These are phyloP conservation scores for Plicaturopsis crispa DNA, from an alignment of 768 basidiomycete genomes.

Conservation along the genomic window DNA sequence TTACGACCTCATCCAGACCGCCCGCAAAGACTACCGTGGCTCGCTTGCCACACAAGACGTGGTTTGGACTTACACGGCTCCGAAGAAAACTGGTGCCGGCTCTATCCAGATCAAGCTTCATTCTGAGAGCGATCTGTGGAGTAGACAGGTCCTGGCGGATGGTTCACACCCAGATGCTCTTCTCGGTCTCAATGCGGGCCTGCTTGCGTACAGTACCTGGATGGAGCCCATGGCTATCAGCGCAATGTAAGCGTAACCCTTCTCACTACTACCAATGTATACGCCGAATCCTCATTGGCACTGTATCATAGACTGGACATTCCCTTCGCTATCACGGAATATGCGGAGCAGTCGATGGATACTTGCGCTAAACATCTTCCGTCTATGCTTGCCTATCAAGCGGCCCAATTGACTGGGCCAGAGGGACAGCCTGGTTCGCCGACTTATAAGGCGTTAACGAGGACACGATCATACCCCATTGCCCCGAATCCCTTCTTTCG, in stretches of 20 bases:
- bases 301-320: constrained; percentile 16
- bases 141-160: background rate
- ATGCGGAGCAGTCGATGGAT: constrained; percentile 9
- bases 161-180: constrained; percentile 30
- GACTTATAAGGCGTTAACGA: constrained; percentile 1
- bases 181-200: constrained; percentile 32
- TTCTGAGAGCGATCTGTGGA: background rate
- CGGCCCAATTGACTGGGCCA: background rate
- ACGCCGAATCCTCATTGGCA: background rate
- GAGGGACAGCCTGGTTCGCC: background rate
- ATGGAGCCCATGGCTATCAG: constrained; percentile 19
- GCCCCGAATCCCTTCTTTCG: constrained; percentile 16
- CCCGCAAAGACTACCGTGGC: constrained; percentile 16
- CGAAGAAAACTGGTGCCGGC: constrained; percentile 28
- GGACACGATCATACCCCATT: constrained; percentile 2
- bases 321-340: constrained; percentile 19
- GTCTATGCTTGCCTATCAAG: background rate
- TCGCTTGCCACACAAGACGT: constrained; percentile 21
- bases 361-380: background rate
- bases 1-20: constrained; percentile 21
- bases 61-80: constrained; percentile 28
- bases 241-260: background rate
- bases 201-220: constrained; percentile 30
- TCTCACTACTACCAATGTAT: too few species aligned
- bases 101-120: constrained; percentile 27